A percentile compares a stretch with the other conserved stretches of the same genome.
Conservation (phyloP, 2,329 filamentous ascomycete species). For the Fusarium veterinarium region DNA sequence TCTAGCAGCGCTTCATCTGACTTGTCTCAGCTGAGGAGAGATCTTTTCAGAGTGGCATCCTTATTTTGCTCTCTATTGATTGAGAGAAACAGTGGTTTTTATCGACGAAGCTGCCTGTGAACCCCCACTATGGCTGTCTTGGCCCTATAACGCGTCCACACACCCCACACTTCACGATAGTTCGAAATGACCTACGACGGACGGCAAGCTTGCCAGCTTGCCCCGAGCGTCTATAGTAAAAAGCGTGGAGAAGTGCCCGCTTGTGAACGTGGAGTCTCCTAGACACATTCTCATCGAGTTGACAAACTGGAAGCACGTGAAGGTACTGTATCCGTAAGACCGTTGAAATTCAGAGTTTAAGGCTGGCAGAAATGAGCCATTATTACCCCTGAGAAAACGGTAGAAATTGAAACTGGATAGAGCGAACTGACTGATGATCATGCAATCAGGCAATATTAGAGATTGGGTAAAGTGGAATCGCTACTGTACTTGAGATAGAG, state of each 20-base stretch:
- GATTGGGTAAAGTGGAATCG: conserved; percentile 15
- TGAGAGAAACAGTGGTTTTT: not conserved
- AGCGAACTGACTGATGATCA: conserved; percentile 39
- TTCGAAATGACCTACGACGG: conserved; percentile 5
- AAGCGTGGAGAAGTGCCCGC: conserved; percentile 28
- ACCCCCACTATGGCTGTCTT: conserved; percentile 18
- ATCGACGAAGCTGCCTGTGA: not conserved
- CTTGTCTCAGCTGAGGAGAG: conserved; percentile 4
- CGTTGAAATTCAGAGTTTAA: conserved; percentile 19
- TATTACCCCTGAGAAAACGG: conserved; percentile 27
- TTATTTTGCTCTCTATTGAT: not conserved
- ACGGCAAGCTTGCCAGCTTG: conserved; percentile 30
- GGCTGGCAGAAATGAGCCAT: not conserved
- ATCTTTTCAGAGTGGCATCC: not conserved
- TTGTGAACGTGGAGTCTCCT: conserved; percentile 29
- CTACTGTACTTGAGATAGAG: conserved; percentile 1
- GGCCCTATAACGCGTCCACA: conserved; percentile 9
- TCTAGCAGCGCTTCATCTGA: conserved; percentile 23
- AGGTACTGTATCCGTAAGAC: not conserved
- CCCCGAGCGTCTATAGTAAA: conserved; percentile 29
- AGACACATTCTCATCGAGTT: conserved; percentile 28
- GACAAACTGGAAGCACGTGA: conserved; percentile 7
- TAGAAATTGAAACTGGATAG: conserved; percentile 1
- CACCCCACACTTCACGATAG: conserved; percentile 38
- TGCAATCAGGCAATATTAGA: conserved; percentile 28